Percentiles rank a stretch among this genome's conserved stretches.
Conservation (phyloP, 2,329 filamentous ascomycete species). For the Paracorniculantispora psalliotae region DNA sequence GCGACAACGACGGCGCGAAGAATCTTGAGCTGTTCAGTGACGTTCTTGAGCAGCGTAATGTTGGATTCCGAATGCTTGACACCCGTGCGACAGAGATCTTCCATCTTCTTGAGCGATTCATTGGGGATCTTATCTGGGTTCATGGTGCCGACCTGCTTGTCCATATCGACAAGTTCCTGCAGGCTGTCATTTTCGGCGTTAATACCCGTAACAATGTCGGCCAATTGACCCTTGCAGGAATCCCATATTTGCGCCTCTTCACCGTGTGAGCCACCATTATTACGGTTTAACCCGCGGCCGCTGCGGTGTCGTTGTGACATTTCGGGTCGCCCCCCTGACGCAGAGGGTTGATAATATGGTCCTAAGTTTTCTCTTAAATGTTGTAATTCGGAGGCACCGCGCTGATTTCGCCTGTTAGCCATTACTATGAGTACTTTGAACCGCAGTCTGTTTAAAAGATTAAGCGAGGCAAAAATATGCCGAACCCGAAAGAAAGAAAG, state of each 20-base stretch:
- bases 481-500: not conserved
- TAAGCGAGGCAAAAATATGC: not conserved
- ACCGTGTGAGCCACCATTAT: conserved; percentile 38
- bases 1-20: conserved; percentile 38
- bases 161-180: conserved; percentile 33
- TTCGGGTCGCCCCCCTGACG: conserved; percentile 14
- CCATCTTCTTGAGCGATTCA: conserved; percentile 38
- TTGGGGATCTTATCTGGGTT: conserved; percentile 33
- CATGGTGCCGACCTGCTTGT: conserved; percentile 36
- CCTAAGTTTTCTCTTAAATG: conserved; percentile 14
- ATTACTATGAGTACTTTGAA: conserved; percentile 13
- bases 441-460: not conserved
- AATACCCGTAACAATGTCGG: conserved; percentile 35
- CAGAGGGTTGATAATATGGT: conserved; percentile 10
- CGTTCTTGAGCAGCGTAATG: conserved; percentile 29
- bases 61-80: conserved; percentile 38
- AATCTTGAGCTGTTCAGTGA: conserved; percentile 40
- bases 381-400: conserved; percentile 10
- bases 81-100: conserved; percentile 37
- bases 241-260: conserved; percentile 43
- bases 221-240: conserved; percentile 33
- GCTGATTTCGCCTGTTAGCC: conserved; percentile 15
- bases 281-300: conserved; percentile 40
- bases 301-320: conserved; percentile 43
- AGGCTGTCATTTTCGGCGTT: conserved; percentile 40